Evolutionary conservation across 2,329 filamentous ascomycete genomes (phyloP), one percentile per base, ranked within the genome.

Genomic region (Alternaria rosae): DNA sequence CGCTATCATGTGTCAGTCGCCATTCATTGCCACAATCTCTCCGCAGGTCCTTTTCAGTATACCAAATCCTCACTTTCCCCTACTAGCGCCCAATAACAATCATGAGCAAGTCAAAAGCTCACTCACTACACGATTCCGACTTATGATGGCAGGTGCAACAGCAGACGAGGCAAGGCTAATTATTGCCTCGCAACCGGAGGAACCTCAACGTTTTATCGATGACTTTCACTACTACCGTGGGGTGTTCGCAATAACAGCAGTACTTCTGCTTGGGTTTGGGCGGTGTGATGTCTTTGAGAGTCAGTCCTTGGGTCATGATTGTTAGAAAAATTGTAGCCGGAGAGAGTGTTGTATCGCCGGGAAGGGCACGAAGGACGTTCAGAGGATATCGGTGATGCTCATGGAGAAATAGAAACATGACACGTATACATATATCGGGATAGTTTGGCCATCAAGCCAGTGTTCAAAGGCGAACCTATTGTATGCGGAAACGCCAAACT

Each of bases 131-230:
- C n/a, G n/a, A n/a, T n/a, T n/a, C 10, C 23, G 25, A 23, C 11
- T 20, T n/a, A 21, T 21, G 12, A 26, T 59, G 57, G 13, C 51
- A 55, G 10, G 51, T 32, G 17, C 57, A 60, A 11, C 38, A 25
- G 17, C 44, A 60, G 15, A 60, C 20, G 10, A 59, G 11, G 23
- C 28, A 10, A 30, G 43, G 35, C 43, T 43, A 42, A 28, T 59
- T n/a, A 59, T 10, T 50, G 3, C 51, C 26, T 32, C 32, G 43
- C 15, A 59, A 7, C 17, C 51, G 30, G 13, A 60, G 12, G 11
- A 45, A 12, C 38, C 21, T 45, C n/a, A 58, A 4, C 26, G 28
- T 28, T 26, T 13, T n/a, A n/a, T 58, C 21, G 10, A 53, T 30
- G 38, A 41, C 9, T 10, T 26, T 35, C 17, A 28, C 26, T 6